Conservation (phyloP, 768 basidiomycete genomes). For the Sporobolomyces phaffii region DNA sequence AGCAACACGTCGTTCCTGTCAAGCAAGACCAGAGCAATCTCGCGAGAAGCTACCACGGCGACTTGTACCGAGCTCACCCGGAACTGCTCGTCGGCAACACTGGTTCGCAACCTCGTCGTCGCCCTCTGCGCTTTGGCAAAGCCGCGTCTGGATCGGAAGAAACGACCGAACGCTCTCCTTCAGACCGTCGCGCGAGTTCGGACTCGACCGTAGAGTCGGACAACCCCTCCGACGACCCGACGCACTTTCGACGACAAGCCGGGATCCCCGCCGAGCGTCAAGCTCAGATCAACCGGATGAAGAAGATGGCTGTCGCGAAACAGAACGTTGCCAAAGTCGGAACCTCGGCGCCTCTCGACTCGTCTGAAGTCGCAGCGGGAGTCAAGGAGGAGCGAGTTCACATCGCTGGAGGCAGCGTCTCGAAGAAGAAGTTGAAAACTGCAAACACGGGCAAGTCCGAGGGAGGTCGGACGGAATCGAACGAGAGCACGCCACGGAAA, state of each 20-base stretch:
- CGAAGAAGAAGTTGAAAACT: background rate
- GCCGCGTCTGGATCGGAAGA: background rate
- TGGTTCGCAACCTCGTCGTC: slow-evolving; percentile 2
- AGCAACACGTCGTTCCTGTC: slow-evolving; percentile 10
- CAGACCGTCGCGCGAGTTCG: background rate
- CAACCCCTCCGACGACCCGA: slow-evolving; percentile 8
- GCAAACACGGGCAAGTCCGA: background rate
- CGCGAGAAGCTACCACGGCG: slow-evolving; percentile 4
- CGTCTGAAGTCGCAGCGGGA: background rate
- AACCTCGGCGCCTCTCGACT: background rate
- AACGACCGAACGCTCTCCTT: no score
- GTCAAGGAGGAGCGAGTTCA: background rate
- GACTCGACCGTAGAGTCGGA: background rate
- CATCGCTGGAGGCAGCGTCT: background rate
- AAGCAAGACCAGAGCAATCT: background rate
- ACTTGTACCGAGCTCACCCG: slow-evolving; percentile 5
- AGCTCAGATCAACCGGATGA: slow-evolving; percentile 14
- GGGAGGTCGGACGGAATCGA: background rate
- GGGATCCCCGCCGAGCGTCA: background rate
- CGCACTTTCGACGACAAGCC: background rate
- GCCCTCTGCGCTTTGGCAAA: slow-evolving; percentile 1
- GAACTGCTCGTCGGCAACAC: slow-evolving; percentile 3
- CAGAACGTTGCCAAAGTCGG: background rate
- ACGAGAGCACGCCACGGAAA: background rate
- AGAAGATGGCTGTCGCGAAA: slow-evolving; percentile 21